Conservation (phyloP, 176 grass and related monocot genomes). For the Zoysia pacifica region DNA sequence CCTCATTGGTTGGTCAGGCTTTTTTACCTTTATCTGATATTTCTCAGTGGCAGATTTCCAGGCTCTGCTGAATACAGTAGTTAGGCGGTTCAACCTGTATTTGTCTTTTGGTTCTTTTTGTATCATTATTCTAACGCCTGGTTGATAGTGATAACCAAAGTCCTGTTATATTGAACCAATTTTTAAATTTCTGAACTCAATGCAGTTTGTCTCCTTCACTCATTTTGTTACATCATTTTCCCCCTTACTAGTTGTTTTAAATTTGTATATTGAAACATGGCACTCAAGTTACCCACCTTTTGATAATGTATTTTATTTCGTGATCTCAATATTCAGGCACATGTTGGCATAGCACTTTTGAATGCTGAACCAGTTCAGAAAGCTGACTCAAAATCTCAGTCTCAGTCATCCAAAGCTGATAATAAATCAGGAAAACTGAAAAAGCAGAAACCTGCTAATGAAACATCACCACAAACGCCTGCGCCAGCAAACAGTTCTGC, state of each 20-base stretch:
- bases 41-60: neutral
- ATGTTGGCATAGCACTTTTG: constrained; percentile 90
- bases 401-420: constrained; percentile 66
- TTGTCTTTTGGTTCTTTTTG: constrained; percentile 34
- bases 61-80: neutral
- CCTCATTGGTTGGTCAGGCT: neutral
- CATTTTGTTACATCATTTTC: neutral
- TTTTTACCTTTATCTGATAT: neutral
- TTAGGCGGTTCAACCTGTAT: constrained; percentile 9
- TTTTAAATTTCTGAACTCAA: constrained; percentile 18
- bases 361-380: constrained; percentile 78
- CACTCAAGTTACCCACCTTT: neutral
- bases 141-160: neutral
- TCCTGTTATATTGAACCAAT: neutral
- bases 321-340: constrained; percentile 57
- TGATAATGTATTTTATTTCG: constrained; percentile 13
- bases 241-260: constrained; percentile 1
- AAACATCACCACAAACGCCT: constrained; percentile 52
- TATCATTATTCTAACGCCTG: neutral
- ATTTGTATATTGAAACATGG: constrained; percentile 6
- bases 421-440: constrained; percentile 71
- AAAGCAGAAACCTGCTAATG: constrained; percentile 58
- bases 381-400: constrained; percentile 52
- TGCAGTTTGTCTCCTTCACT: neutral
- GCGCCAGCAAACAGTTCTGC: constrained; percentile 45